Percentiles rank a stretch among this genome's conserved stretches.
Evolutionary conservation across 116 monocot genomes (phyloP).

Genomic region (Zostera marina): DNA sequence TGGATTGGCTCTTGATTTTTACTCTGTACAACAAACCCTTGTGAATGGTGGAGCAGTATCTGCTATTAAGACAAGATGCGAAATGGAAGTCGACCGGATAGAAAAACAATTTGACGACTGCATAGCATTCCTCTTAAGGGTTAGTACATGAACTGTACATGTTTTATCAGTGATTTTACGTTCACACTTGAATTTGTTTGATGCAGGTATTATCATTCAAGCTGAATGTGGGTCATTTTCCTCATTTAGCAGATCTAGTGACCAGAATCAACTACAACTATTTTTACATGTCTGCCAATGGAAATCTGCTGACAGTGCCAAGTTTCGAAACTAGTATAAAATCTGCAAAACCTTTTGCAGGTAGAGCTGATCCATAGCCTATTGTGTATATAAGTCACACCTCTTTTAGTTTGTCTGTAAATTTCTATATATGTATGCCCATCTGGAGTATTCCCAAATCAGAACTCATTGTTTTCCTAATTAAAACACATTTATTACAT

Average conservation of each 20-base stretch:
- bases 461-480: too few relatives aligned
- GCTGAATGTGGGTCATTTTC: constrained; percentile 94
- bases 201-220: constrained; percentile 92
- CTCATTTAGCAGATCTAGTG: constrained; percentile 86
- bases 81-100: constrained; percentile 74
- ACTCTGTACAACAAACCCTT: constrained; percentile 59
- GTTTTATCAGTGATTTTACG: too few relatives aligned
- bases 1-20: constrained; percentile 75
- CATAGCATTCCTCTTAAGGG: constrained; percentile 78
- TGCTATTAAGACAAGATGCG: constrained; percentile 75
- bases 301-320: constrained; percentile 47
- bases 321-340: constrained; percentile 34
- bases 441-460: too few relatives aligned
- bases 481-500: too few relatives aligned
- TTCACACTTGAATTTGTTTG: background rate
- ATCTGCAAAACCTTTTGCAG: constrained; percentile 20
- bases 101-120: constrained; percentile 95
- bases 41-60: constrained; percentile 54
- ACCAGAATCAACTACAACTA: constrained; percentile 81
- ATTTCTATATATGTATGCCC: too few relatives aligned
- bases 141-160: constrained; percentile 10
- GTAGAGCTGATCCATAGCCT: background rate
- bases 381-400: background rate
- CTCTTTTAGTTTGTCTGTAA: too few relatives aligned
- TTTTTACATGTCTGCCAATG: constrained; percentile 87